These are phyloP conservation scores for Oryza meridionalis DNA, from an alignment of 176 grass and related monocot genomes.

Conservation along the genomic window DNA sequence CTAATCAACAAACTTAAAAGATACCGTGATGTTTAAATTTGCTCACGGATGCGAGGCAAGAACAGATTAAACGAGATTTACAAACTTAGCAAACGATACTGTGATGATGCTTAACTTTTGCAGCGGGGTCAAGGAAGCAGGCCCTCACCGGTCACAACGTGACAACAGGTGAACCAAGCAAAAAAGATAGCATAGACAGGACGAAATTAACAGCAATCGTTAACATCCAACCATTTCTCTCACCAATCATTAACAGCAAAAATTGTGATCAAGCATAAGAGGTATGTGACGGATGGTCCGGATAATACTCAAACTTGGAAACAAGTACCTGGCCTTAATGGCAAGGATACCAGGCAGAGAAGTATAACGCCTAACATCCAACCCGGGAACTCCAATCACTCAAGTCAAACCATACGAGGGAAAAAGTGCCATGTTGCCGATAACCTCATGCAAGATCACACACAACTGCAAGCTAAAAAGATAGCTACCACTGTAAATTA, in stretches of 20 bases:
- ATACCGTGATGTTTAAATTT: no score
- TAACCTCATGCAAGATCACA: constrained; percentile 36
- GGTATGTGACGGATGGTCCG: neutral
- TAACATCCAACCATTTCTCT: neutral
- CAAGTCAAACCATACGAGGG: constrained; percentile 35
- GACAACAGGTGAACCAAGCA: neutral
- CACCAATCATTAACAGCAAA: constrained; percentile 28
- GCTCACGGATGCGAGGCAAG: neutral
- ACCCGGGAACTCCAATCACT: constrained; percentile 28
- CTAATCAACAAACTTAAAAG: no score
- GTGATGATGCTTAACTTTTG: neutral
- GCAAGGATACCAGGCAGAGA: neutral
- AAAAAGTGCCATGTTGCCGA: constrained; percentile 37
- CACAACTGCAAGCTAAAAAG: constrained; percentile 9
- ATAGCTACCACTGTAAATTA: constrained; percentile 32
- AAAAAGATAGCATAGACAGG: no score
- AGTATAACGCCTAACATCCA: constrained; percentile 37
- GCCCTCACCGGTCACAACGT: neutral
- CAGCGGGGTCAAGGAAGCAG: neutral
- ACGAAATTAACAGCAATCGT: neutral
- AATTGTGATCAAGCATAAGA: constrained; percentile 6
- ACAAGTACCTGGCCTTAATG: constrained; percentile 31
- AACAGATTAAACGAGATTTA: neutral
- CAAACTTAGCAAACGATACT: no score
- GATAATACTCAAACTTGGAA: constrained; percentile 24